Base-by-base conservation (phyloP, 1,139 yeast species). In the Kodamaea anthophila region DNA sequence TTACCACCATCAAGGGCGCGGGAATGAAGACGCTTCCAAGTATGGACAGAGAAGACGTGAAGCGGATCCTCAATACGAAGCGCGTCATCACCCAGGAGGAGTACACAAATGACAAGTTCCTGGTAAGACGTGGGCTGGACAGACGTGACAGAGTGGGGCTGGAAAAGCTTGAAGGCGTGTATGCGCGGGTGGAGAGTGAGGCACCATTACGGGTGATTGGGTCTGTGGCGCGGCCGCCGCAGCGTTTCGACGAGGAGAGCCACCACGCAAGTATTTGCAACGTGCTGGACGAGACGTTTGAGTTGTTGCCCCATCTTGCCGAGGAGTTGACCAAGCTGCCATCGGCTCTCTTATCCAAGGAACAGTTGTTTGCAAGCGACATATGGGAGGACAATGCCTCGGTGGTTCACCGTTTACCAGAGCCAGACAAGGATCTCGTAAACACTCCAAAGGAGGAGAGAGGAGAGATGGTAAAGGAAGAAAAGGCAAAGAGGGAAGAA, bases 21-120 rank as follows among this genome's bases (percentile, higher is more conserved):
- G 69, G 71, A 6, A 58, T 63, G 68, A 60, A 56, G 35, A 62
- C 72, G 1, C 55, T 58, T 32, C 72, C 70, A 33, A 65, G 72
- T 34, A 60, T 65, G 63, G 76, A 70, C 35, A 58, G 66, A 7
- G 66, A 67, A 26, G 74, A 70, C 38, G 63, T 69, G 3, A 57
- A 61, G 37, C 52, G 59, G 34, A 59, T 67, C 9, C 51, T 60
- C 39, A 60, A 57, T 32, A 54, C 70, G 21, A 65, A 63, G 32
- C 48, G 57, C 26, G 59, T 58, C 3, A 55, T 65, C 26, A 55
- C 64, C 11, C 70, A 65, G 33, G 70, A 64, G 22, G 73, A 66
- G 36, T 65, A 63, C 35, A 43, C 63, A 2, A 50, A 51, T 26
- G 46, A 64, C 28, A 66, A 66, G 38, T n/a, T n/a, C n/a, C n/a